Evolutionary conservation across 495 filamentous ascomycete species (phyloP), one percentile per base, ranked within the genome.

Genomic region (Chaetomium tenue): DNA sequence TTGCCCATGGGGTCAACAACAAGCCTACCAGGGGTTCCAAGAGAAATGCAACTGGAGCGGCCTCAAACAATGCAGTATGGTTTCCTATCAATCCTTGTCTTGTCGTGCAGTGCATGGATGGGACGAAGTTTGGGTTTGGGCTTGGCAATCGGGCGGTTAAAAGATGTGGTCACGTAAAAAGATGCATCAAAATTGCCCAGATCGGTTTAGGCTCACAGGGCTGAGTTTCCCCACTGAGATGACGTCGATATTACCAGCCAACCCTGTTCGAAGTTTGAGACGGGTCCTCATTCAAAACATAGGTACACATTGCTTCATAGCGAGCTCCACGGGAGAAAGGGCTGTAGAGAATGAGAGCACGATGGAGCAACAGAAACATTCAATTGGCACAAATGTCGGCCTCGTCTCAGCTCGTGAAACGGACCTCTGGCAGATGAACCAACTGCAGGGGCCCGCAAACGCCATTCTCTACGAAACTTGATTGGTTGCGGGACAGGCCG

Each of bases 371-470:
- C 9, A 12, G 33, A n/a, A 15, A 46, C 11, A 4, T 15, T n/a
- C 18, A 20, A n/a, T 47, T 0, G 16, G 18, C n/a, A 18, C 53
- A 37, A 8, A 33, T 37, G 57, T 44, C 46, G 40, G 30, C 58
- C 59, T 28, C 47, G 59, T 30, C 28, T 25, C 30, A 61, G 40
- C 22, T 61, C 59, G 53, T 61, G 59, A 61, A 61, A 61, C 59
- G 33, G 25, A 23, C 40, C 30, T 20, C 56, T n/a, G 40, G 25
- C 46, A 3, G 39, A 25, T 7, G 20, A 15, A 15, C 56, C 56
- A 37, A 26, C 55, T 42, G 33, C 55, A 16, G 9, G 37, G 55
- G 22, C 46, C 46, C 15, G 47, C 33, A 53, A 12, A 30, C 59
- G 37, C 47, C 15, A 18, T n/a, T 22, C 22, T 50, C 28, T 1